Evolutionary conservation across 306 rosid species (phyloP).

Genomic region (Corylus avellana): DNA sequence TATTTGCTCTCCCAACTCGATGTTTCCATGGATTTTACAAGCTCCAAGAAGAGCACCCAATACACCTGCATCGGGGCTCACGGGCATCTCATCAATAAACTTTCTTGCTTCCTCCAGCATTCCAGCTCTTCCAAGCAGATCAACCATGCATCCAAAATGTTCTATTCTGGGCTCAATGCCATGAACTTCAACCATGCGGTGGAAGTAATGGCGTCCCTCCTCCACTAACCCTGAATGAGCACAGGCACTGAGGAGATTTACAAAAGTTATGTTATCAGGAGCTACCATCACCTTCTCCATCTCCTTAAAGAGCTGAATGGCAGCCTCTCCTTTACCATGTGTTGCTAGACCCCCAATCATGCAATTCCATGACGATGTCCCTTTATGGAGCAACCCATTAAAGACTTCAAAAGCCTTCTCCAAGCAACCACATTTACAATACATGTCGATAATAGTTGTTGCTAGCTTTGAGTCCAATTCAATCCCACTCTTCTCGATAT

Average conservation of each 20-base stretch:
- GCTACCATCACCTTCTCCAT: constrained; percentile 30
- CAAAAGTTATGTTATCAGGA: constrained; percentile 36
- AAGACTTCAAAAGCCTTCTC: constrained; percentile 56
- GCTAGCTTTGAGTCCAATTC: constrained; percentile 60
- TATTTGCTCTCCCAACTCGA: constrained; percentile 51
- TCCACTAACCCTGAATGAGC: constrained; percentile 43
- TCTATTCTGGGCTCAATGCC: constrained; percentile 48
- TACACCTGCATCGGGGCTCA: constrained; percentile 53
- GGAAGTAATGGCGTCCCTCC: constrained; percentile 36
- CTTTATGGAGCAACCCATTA: constrained; percentile 35
- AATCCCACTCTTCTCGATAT: constrained; percentile 43
- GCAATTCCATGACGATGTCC: constrained; percentile 62
- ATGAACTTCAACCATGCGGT: constrained; percentile 25
- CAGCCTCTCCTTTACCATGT: constrained; percentile 61
- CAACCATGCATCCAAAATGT: constrained; percentile 71
- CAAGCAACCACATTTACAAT: constrained; percentile 67
- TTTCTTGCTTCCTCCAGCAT: constrained; percentile 53
- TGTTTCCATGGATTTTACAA: constrained; percentile 59
- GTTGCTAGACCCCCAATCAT: constrained; percentile 77
- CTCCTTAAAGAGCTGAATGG: constrained; percentile 31
- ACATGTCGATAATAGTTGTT: constrained; percentile 63
- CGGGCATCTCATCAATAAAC: constrained; percentile 50
- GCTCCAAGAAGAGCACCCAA: constrained; percentile 79
- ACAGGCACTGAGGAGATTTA: constrained; percentile 41
- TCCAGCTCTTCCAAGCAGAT: constrained; percentile 65